Percentiles rank a stretch among this genome's conserved stretches.
These are phyloP conservation scores for Diaporthe citriasiana DNA, from an alignment of 2,329 filamentous ascomycete genomes.

Conservation along the genomic window DNA sequence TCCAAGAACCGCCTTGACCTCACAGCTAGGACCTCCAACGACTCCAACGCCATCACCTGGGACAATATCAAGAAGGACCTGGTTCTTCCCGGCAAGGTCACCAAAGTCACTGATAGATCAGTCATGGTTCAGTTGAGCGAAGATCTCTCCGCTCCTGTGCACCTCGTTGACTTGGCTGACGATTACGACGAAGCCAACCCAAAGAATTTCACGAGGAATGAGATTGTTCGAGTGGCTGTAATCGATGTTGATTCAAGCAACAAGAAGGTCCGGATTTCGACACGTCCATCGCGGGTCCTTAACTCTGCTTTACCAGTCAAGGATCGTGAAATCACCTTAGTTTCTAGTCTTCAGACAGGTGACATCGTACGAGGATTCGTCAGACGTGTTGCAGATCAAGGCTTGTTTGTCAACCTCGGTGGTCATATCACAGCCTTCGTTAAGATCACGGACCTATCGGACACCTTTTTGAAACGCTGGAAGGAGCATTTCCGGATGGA, in stretches of 20 bases:
- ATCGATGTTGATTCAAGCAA: slow-evolving; percentile 84
- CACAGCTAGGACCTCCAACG: slow-evolving; percentile 76
- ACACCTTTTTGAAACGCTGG: slow-evolving; percentile 95
- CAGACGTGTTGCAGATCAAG: slow-evolving; percentile 89
- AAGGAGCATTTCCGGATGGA: slow-evolving; percentile 89
- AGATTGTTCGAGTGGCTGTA: slow-evolving; percentile 89
- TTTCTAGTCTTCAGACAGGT: slow-evolving; percentile 80
- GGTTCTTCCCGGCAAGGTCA: slow-evolving; percentile 86
- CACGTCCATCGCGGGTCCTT: slow-evolving; percentile 88
- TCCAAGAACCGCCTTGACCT: slow-evolving; percentile 85
- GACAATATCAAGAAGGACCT: slow-evolving; percentile 82
- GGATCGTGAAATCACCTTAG: slow-evolving; percentile 82
- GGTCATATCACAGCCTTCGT: slow-evolving; percentile 86
- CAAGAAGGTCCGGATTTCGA: slow-evolving; percentile 86
- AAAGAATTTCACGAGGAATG: slow-evolving; percentile 82
- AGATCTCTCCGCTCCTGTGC: slow-evolving; percentile 81
- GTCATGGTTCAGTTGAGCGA: slow-evolving; percentile 90
- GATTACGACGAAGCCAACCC: slow-evolving; percentile 87
- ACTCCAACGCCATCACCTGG: slow-evolving; percentile 73
- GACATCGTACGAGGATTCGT: slow-evolving; percentile 92
- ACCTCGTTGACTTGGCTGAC: slow-evolving; percentile 87
- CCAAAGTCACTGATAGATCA: slow-evolving; percentile 86
- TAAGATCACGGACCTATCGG: slow-evolving; percentile 89
- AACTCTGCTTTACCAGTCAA: slow-evolving; percentile 86
- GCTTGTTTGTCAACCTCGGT: slow-evolving; percentile 87